Conservation (phyloP, 2,329 filamentous ascomycete species). For the Huntiella abstrusa region DNA sequence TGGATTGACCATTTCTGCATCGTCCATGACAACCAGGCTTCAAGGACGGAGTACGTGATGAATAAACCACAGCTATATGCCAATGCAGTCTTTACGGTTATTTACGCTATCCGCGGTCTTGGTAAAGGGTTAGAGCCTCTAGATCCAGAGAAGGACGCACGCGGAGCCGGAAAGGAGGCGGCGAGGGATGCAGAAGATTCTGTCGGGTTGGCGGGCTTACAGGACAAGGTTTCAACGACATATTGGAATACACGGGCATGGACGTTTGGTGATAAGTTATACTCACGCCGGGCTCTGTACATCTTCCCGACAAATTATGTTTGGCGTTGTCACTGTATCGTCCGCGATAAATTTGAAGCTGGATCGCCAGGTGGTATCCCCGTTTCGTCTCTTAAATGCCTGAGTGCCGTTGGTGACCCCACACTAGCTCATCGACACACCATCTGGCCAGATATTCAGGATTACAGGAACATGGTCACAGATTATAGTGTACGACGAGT, state of each 20-base stretch:
- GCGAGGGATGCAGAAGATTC: slow-evolving; percentile 20
- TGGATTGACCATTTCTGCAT: slow-evolving; percentile 30
- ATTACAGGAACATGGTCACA: slow-evolving; percentile 25
- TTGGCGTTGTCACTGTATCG: slow-evolving; percentile 18
- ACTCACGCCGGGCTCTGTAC: slow-evolving; percentile 24
- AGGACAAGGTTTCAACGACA: slow-evolving; percentile 23
- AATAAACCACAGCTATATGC: slow-evolving; percentile 28
- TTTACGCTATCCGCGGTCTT: slow-evolving; percentile 24
- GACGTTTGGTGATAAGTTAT: slow-evolving; percentile 17
- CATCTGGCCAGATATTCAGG: slow-evolving; percentile 27
- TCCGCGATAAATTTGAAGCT: slow-evolving; percentile 4
- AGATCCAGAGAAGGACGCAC: slow-evolving; percentile 14
- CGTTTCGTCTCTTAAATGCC: slow-evolving; percentile 17
- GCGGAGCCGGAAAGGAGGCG: slow-evolving; percentile 22
- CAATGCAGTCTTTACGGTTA: slow-evolving; percentile 26
- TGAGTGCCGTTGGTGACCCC: slow-evolving; percentile 17
- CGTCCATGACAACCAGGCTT: slow-evolving; percentile 24
- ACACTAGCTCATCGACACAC: slow-evolving; percentile 22
- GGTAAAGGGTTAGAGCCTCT: slow-evolving; percentile 21
- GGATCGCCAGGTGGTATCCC: not conserved
- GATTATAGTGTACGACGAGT: slow-evolving; percentile 24
- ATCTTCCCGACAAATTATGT: slow-evolving; percentile 19
- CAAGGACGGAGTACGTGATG: slow-evolving; percentile 22
- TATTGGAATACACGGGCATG: slow-evolving; percentile 14
- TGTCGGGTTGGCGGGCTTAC: slow-evolving; percentile 25